Evolutionary conservation across 768 basidiomycete species (phyloP).

Genomic region (Kwoniella botswanensis): DNA sequence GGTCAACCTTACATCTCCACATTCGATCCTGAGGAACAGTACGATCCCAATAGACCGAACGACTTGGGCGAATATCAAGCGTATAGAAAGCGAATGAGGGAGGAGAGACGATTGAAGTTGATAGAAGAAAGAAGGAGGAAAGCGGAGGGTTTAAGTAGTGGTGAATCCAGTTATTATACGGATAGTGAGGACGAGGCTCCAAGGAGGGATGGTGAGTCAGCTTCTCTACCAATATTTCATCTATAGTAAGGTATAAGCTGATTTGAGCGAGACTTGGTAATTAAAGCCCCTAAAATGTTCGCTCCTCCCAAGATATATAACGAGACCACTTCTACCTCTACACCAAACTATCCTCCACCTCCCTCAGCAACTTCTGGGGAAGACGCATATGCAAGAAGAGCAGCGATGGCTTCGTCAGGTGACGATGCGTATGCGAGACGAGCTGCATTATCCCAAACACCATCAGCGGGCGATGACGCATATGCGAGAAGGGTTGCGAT

Average conservation of each 20-base stretch:
- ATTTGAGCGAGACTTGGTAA: too few species aligned
- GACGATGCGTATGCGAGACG: slow-evolving; percentile 37
- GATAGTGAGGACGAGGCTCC: slow-evolving; percentile 56
- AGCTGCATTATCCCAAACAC: slow-evolving; percentile 27
- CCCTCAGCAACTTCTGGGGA: slow-evolving; percentile 32
- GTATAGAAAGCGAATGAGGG: slow-evolving; percentile 51
- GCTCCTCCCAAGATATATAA: slow-evolving; percentile 46
- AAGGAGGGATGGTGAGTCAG: slow-evolving; percentile 51
- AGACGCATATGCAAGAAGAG: slow-evolving; percentile 49
- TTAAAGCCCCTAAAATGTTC: slow-evolving; percentile 42
- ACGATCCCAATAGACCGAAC: slow-evolving; percentile 56
- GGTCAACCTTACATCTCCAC: slow-evolving; percentile 38
- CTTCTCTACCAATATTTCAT: background rate
- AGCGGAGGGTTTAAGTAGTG: slow-evolving; percentile 39
- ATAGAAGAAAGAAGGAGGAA: slow-evolving; percentile 42
- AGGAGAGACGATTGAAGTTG: slow-evolving; percentile 41
- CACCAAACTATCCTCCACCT: slow-evolving; percentile 20
- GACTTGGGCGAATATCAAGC: slow-evolving; percentile 54
- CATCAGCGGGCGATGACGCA: slow-evolving; percentile 47
- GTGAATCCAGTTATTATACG: slow-evolving; percentile 49
- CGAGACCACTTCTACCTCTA: background rate
- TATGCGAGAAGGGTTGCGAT: slow-evolving; percentile 46
- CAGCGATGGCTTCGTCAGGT: slow-evolving; percentile 34
- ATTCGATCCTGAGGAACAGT: slow-evolving; percentile 56
- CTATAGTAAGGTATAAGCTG: background rate